phyloP scores from a whole-genome alignment of 2,329 filamentous ascomycete genomes.

The Penicillium brevicompactum region DNA sequence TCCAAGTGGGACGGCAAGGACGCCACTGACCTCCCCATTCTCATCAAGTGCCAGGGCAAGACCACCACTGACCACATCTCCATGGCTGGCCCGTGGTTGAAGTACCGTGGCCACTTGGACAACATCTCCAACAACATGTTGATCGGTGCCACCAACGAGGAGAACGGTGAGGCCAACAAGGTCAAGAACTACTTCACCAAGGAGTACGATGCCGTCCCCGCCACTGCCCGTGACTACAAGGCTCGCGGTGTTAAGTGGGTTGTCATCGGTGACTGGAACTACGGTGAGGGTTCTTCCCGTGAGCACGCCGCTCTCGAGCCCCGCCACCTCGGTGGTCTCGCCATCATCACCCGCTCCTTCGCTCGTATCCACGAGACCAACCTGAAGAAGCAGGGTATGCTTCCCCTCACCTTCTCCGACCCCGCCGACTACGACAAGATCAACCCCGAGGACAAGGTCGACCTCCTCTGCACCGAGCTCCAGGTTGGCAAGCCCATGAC shows the following conservation, averaged over 20 bases:
- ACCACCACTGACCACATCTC: conserved; percentile 97
- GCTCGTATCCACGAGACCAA: conserved; percentile 99
- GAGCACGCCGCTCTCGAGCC: conserved; percentile 98
- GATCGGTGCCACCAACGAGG: conserved; percentile 92
- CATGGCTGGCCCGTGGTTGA: conserved; percentile 93
- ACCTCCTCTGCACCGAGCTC: conserved; percentile 85
- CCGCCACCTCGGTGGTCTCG: conserved; percentile 92
- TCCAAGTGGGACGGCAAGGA: conserved; percentile 90
- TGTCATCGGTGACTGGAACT: conserved; percentile 99
- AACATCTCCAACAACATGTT: conserved; percentile 98
- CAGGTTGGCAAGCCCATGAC: conserved; percentile 91
- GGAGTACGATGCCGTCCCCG: conserved; percentile 84
- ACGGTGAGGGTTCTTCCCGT: conserved; percentile 95
- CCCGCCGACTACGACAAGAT: conserved; percentile 98
- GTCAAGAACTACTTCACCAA: conserved; percentile 86
- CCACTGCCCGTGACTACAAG: conserved; percentile 98
- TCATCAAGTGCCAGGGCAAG: conserved; percentile 97
- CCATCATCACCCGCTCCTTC: conserved; percentile 93
- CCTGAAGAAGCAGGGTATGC: conserved; percentile 99
- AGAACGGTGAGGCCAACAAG: conserved; percentile 97
- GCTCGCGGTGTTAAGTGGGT: conserved; percentile 94
- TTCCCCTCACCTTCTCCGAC: conserved; percentile 92
- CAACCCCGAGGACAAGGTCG: conserved; percentile 86
- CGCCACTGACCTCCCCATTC: conserved; percentile 76
- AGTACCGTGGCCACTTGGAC: conserved; percentile 98